These are phyloP conservation scores for Escovopsis sp. DNA, from an alignment of 2,329 filamentous ascomycete species.

Conservation along the genomic window DNA sequence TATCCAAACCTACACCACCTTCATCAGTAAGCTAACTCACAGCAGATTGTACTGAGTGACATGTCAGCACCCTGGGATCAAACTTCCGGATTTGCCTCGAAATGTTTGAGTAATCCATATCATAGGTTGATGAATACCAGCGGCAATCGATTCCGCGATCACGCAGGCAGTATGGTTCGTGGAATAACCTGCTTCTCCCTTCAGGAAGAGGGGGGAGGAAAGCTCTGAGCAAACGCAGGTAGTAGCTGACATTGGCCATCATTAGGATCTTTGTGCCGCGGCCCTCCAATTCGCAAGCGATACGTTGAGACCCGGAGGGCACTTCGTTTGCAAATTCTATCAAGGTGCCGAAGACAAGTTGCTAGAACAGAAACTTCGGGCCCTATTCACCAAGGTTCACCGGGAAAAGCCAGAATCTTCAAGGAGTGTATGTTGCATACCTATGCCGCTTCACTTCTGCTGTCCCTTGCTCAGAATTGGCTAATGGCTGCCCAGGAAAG, in stretches of 20 bases:
- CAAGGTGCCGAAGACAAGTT: conserved; percentile 75
- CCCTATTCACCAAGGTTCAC: conserved; percentile 64
- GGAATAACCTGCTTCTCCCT: not conserved
- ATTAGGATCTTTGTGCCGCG: conserved; percentile 74
- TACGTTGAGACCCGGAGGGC: conserved; percentile 65
- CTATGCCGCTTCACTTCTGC: no score
- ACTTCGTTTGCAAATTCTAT: conserved; percentile 97
- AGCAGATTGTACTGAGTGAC: conserved; percentile 79
- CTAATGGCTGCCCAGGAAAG: conserved; percentile 18
- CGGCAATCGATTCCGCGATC: conserved; percentile 73
- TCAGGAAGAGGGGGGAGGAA: not conserved
- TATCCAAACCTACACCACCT: not conserved
- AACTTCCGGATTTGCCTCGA: conserved; percentile 63
- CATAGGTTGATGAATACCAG: conserved; percentile 99
- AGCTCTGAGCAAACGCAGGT: no score
- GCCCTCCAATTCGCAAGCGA: conserved; percentile 77
- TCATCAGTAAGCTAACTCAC: not conserved
- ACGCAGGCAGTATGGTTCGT: conserved; percentile 85
- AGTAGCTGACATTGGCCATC: not conserved
- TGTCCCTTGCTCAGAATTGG: not conserved
- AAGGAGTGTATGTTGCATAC: conserved; percentile 47
- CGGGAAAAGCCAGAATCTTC: conserved; percentile 88
- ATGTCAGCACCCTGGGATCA: conserved; percentile 97
- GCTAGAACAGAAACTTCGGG: conserved; percentile 59
- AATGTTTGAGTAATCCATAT: conserved; percentile 90